phyloP scores from a whole-genome alignment of 2,329 filamentous ascomycete genomes.

The Mycosphaerella arachidis region DNA sequence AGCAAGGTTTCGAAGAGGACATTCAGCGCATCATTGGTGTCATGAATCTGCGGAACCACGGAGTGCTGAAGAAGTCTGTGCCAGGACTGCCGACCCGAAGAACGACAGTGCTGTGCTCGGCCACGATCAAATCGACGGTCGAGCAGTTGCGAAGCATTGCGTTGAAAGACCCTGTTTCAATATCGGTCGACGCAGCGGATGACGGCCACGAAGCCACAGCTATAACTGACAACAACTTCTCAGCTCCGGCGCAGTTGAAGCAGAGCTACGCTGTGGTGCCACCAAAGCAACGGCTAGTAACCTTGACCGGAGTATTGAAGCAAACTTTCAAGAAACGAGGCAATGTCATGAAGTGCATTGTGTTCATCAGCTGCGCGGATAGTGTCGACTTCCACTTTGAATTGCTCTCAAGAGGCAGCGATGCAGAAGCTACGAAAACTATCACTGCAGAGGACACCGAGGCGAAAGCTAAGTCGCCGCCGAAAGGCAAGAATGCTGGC shows the following conservation, averaged over 20 bases:
- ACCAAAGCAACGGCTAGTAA: conserved; percentile 84
- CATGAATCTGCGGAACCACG: conserved; percentile 62
- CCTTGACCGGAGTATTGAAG: conserved; percentile 77
- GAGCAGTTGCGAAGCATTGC: conserved; percentile 92
- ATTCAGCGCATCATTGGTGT: conserved; percentile 80
- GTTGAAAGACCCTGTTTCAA: conserved; percentile 84
- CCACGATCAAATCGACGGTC: conserved; percentile 97
- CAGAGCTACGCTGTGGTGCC: conserved; percentile 85
- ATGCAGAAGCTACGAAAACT: conserved; percentile 26
- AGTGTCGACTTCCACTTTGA: conserved; percentile 96
- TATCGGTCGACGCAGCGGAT: conserved; percentile 61
- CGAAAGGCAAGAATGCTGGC: conserved; percentile 19
- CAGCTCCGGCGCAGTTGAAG: conserved; percentile 86
- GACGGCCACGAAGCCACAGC: conserved; percentile 42
- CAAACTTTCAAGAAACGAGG: conserved; percentile 83
- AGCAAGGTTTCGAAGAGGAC: conserved; percentile 93
- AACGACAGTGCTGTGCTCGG: conserved; percentile 87
- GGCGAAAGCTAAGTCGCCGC: conserved; percentile 12
- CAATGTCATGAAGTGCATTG: conserved; percentile 91
- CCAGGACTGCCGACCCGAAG: conserved; percentile 68
- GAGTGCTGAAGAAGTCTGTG: conserved; percentile 56
- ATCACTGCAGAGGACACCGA: conserved; percentile 9
- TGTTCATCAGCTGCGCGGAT: conserved; percentile 96
- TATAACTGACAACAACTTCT: conserved; percentile 56
- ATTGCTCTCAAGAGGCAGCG: conserved; percentile 56